Conservation (phyloP, 176 grass and related monocot genomes). For the Neostapfia colusana region DNA sequence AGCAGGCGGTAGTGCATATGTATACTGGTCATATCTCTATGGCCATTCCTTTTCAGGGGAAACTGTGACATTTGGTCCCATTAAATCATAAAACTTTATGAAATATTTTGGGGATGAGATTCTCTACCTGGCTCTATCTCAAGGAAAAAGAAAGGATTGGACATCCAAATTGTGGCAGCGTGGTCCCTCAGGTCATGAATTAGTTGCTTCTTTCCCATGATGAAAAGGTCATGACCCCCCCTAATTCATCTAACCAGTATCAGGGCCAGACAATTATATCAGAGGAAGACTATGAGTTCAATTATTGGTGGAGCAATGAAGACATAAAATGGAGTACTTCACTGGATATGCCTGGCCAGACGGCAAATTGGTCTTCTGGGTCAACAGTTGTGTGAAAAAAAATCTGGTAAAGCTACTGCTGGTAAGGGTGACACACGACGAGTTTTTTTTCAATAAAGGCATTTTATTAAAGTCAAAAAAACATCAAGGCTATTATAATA, state of each 20-base stretch:
- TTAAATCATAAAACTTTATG: constrained; percentile 21
- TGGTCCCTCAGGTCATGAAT: neutral
- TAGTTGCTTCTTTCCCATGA: neutral
- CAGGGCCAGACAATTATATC: neutral
- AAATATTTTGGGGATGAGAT: constrained; percentile 16
- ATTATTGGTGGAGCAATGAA: neutral
- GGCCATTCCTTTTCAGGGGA: constrained; percentile 19
- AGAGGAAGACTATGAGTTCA: neutral
- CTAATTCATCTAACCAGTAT: neutral
- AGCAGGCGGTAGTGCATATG: neutral
- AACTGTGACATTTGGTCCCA: neutral
- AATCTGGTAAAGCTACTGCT: neutral
- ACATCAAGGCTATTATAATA: too few species aligned
- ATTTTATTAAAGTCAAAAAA: too few species aligned
- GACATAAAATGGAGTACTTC: neutral
- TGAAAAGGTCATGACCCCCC: neutral
- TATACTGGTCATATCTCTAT: neutral
- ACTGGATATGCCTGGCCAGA: too few species aligned
- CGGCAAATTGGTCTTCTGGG: neutral
- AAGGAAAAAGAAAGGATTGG: neutral
- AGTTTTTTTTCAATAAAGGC: too few species aligned
- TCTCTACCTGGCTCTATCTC: neutral
- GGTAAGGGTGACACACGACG: neutral
- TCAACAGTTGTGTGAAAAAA: neutral
- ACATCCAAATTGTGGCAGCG: neutral